These are phyloP conservation scores for Trametes maxima DNA, from an alignment of 768 basidiomycete species.

Conservation along the genomic window DNA sequence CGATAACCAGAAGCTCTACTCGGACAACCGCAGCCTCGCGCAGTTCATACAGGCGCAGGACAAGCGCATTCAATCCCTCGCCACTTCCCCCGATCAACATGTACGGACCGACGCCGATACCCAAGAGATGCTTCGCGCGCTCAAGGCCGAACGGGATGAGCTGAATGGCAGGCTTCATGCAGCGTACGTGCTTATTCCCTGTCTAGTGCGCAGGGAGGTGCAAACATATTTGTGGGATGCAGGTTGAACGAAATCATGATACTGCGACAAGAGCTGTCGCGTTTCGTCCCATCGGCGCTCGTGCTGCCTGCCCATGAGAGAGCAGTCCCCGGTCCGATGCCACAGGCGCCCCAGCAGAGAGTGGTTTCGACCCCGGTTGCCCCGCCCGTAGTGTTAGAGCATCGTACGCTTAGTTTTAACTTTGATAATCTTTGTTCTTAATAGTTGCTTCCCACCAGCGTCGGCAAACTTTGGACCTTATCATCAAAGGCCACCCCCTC, in stretches of 20 bases:
- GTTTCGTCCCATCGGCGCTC: slow-evolving; percentile 5
- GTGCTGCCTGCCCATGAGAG: slow-evolving; percentile 4
- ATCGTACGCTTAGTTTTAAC: background rate
- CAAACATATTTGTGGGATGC: background rate
- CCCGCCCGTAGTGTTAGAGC: background rate
- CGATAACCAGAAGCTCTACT: slow-evolving; percentile 38
- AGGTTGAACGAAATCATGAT: slow-evolving; percentile 19
- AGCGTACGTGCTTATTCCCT: slow-evolving; percentile 15
- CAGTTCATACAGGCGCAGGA: slow-evolving; percentile 34
- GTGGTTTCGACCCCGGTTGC: background rate
- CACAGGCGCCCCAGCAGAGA: background rate
- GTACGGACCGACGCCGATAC: slow-evolving; percentile 25
- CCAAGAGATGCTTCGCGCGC: slow-evolving; percentile 31
- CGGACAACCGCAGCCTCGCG: slow-evolving; percentile 42
- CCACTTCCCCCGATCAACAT: slow-evolving; percentile 21
- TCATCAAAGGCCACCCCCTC: background rate
- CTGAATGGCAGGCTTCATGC: slow-evolving; percentile 7
- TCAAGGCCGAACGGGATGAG: slow-evolving; percentile 27
- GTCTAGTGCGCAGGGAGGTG: background rate
- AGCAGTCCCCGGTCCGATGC: background rate
- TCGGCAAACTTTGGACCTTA: background rate
- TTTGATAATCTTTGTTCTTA: background rate
- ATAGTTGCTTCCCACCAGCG: background rate
- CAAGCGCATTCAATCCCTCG: slow-evolving; percentile 30
- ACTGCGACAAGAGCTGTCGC: slow-evolving; percentile 20